Evolutionary conservation across 805 yeast genomes (phyloP), one percentile per base, ranked within the genome.

Genomic region (Saccharomycopsis amapae): DNA sequence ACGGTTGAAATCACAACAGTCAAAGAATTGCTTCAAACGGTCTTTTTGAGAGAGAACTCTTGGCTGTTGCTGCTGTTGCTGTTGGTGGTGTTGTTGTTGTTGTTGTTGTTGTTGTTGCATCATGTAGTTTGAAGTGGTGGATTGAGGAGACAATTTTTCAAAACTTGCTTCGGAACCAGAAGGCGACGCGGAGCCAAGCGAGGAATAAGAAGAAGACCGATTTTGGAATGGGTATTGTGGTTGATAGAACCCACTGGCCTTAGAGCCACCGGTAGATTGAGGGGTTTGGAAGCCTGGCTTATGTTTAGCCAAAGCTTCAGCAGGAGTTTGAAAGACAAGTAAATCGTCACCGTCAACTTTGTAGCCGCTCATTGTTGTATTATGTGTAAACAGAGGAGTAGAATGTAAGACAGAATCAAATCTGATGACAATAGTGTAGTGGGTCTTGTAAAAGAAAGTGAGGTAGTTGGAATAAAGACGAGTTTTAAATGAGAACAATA

Each of bases 261-360:
- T 12, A 28, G 20, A 25, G 4, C 47, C 50, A n/a, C 47, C 50
- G 15, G 53, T 50, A n/a, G 46, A 36, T 25, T 46, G 53, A 10
- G 51, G 53, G 13, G 53, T 43, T 38, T 50, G 53, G 25, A 45
- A 19, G 12, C 36, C 45, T 4, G 49, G 33, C 25, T 44, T 47
- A 25, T 50, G 50, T 28, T 50, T 50, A 28, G 45, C 50, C 9
- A 50, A 38, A 12, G 53, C 53, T 26, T 50, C 53, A 13, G 53
- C 53, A 12, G 53, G 53, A 28, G 53, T 50, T 44, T 50, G 53
- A 26, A 50, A 50, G 40, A 50, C 38, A 23, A 50, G 50, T 34
- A 50, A 43, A 34, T 50, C 53, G 38, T 50, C 53, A 23, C 53
- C 53, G 33, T 48, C 51, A 31, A 45, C 45, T 44, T 50, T 50